These are phyloP conservation scores for Aspergillus neotritici DNA, from an alignment of 2,329 filamentous ascomycete genomes.

Conservation along the genomic window DNA sequence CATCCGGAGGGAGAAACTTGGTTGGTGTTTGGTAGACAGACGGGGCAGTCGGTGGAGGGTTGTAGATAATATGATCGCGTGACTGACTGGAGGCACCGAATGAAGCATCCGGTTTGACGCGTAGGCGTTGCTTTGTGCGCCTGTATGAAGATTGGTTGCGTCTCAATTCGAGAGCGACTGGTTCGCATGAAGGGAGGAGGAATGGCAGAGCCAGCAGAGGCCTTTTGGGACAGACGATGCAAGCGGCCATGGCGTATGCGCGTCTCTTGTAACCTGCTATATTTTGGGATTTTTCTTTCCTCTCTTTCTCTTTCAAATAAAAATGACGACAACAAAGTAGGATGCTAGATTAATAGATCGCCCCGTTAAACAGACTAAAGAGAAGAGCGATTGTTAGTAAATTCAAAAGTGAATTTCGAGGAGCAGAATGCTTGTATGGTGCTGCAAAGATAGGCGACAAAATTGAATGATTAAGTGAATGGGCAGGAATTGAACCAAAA, in stretches of 20 bases:
- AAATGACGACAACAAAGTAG: no score
- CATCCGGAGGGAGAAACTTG: slow-evolving; percentile 58
- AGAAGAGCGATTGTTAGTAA: no score
- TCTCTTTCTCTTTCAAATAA: no score
- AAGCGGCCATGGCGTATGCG: slow-evolving; percentile 23
- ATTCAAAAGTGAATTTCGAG: no score
- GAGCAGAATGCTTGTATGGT: no score
- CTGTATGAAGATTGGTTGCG: slow-evolving; percentile 48
- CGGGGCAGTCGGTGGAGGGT: slow-evolving; percentile 59
- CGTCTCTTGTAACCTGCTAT: no score
- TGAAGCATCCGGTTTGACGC: slow-evolving; percentile 49
- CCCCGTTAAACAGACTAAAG: no score
- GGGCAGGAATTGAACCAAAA: no score
- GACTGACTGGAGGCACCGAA: slow-evolving; percentile 37
- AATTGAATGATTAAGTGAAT: no score
- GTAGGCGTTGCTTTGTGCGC: slow-evolving; percentile 47
- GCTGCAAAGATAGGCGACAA: no score
- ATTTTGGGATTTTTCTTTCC: no score
- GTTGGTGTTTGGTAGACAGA: slow-evolving; percentile 59
- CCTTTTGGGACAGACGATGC: slow-evolving; percentile 27
- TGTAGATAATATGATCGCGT: slow-evolving; percentile 57
- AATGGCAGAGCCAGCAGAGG: slow-evolving; percentile 34
- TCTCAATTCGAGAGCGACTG: slow-evolving; percentile 27
- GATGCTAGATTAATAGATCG: no score
- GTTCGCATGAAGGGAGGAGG: slow-evolving; percentile 34